phyloP scores from a whole-genome alignment of 1,139 yeast genomes.

The Candida smagusa region DNA sequence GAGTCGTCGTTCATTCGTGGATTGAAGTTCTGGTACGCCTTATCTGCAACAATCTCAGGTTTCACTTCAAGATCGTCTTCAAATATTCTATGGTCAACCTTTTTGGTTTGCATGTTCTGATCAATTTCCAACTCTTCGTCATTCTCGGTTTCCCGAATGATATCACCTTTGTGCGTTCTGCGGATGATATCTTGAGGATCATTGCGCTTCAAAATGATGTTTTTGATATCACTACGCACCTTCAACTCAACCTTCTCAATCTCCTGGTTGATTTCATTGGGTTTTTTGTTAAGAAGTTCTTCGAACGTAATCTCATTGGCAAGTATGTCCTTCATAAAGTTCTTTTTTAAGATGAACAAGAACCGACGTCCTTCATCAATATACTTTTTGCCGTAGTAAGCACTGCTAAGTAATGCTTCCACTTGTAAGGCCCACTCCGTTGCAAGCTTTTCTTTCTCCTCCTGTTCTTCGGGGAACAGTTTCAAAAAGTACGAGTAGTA shows the following conservation, averaged over 20 bases:
- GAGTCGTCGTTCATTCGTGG: slow-evolving; percentile 16
- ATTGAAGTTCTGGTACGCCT: slow-evolving; percentile 12
- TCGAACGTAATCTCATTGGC: slow-evolving; percentile 45
- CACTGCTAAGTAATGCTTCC: slow-evolving; percentile 38
- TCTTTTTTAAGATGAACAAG: slow-evolving; percentile 34
- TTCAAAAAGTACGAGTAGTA: slow-evolving; percentile 36
- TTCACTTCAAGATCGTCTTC: slow-evolving; percentile 11
- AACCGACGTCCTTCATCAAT: slow-evolving; percentile 43
- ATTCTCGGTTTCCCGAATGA: slow-evolving; percentile 37
- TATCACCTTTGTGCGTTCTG: slow-evolving; percentile 86
- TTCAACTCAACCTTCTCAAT: slow-evolving; percentile 66
- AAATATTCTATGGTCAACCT: slow-evolving; percentile 43
- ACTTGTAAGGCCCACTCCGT: slow-evolving; percentile 37
- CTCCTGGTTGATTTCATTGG: slow-evolving; percentile 71
- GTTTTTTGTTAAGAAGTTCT: slow-evolving; percentile 55
- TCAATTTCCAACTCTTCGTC: slow-evolving; percentile 26
- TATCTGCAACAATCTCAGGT: not conserved
- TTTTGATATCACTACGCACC: slow-evolving; percentile 42
- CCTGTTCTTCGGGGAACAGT: slow-evolving; percentile 39
- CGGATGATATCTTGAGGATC: slow-evolving; percentile 40
- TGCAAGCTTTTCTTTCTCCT: slow-evolving; percentile 28
- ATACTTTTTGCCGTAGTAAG: slow-evolving; percentile 27
- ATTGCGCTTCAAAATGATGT: slow-evolving; percentile 15
- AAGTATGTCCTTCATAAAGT: slow-evolving; percentile 46
- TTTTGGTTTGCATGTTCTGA: slow-evolving; percentile 33